Evolutionary conservation across 1,284 basidiomycete genomes (phyloP), one percentile per base, ranked within the genome.

Genomic region (Leccinum proximum): DNA sequence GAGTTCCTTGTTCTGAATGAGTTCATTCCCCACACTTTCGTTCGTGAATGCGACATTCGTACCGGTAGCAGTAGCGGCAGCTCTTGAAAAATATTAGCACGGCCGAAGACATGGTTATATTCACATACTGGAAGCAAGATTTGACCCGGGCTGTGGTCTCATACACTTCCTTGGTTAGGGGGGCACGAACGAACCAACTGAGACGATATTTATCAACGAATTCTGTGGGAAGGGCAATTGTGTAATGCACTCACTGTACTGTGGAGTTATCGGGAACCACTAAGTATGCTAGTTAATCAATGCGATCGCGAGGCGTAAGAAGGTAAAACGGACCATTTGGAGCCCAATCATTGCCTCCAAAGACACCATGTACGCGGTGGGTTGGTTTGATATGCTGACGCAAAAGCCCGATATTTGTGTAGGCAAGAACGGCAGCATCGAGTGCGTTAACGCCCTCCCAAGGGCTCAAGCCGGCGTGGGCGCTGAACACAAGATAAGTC

Each of bases 191-290:
- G 66, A 85, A 84, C 79, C 85, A 93, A 18, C 84, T 84, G 65
- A 13, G 16, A 33, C 9, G n/a, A 30, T 16, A 8, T n/a, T 5
- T 5, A 30, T 30, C 26, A 30, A 30, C 26, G 26, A 30, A 5
- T 33, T 35, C 7, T 2, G 8, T 11, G n/a, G 8, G 4, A 54
- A 37, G 9, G 7, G n/a, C 16, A 18, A 1, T 1, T 4, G 11
- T 42, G 7, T 13, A 57, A 45, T 33, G 22, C 6, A 70, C 80
- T 61, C 67, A 84, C 85, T 79, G 74, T 78, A 92, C 84, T 68
- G 84, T 86, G 2, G 88, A 82, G 70, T 90, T 86, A 70, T 91
- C 91, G 1, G 92, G 93, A 63, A 94, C 92, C 50, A 94, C 91
- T 91, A 62, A 22, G 40, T 59, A 38, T 37, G 14, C 58, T 58